Percentiles rank a stretch among this genome's conserved stretches.
These are phyloP conservation scores for Neurospora sp. DNA, from an alignment of 495 filamentous ascomycete species.

Conservation along the genomic window DNA sequence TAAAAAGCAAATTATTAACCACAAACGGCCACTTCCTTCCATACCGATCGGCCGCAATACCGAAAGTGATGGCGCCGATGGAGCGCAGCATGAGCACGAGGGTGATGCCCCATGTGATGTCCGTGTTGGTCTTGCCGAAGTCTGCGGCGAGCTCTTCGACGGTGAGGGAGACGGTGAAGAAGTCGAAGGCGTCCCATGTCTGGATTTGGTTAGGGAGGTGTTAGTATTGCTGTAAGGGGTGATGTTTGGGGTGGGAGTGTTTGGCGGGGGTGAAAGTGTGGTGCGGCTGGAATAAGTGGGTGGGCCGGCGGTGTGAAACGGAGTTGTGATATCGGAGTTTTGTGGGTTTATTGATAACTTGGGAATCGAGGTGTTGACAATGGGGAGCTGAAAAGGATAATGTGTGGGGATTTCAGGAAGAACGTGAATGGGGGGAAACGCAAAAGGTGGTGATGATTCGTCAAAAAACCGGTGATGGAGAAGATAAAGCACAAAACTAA, in stretches of 20 bases:
- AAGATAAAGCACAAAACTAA: constrained; percentile 14
- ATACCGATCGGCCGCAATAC: constrained; percentile 71
- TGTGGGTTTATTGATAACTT: too few relatives aligned
- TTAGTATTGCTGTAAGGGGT: too few relatives aligned
- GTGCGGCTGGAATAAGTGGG: neutral
- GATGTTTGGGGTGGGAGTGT: too few relatives aligned
- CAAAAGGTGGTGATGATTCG: neutral
- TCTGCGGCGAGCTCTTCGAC: constrained; percentile 53
- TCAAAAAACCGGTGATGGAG: neutral
- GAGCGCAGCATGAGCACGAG: constrained; percentile 73
- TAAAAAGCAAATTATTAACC: constrained; percentile 73
- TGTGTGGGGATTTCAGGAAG: too few relatives aligned
- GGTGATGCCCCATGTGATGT: constrained; percentile 89
- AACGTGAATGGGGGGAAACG: too few relatives aligned
- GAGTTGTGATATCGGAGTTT: neutral
- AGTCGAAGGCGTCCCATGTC: constrained; percentile 85
- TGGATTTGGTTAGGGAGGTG: constrained; percentile 6
- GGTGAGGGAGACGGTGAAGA: constrained; percentile 81
- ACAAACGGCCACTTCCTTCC: constrained; percentile 86
- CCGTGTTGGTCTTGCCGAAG: constrained; percentile 56
- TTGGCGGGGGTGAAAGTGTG: too few relatives aligned
- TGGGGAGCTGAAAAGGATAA: neutral
- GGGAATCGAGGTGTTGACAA: neutral
- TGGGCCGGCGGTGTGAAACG: neutral
- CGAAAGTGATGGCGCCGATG: constrained; percentile 63